phyloP scores from a whole-genome alignment of 345 rosid species.

The Pistacia integerrima region DNA sequence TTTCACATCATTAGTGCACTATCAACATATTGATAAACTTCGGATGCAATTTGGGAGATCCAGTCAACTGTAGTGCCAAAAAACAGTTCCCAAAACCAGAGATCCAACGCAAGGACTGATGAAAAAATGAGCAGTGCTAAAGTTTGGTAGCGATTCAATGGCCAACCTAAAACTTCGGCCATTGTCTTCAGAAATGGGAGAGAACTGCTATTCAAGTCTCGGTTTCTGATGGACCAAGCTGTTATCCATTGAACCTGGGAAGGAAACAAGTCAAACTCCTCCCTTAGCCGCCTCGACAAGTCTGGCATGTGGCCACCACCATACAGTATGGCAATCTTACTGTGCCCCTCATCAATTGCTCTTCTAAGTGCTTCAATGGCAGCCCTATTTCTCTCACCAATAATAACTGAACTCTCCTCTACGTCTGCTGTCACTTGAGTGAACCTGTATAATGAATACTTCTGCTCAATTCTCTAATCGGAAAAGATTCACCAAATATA shows the following conservation, averaged over 20 bases:
- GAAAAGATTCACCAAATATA: neutral
- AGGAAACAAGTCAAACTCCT: constrained; percentile 76
- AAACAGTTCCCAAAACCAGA: constrained; percentile 89
- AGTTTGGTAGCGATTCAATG: constrained; percentile 85
- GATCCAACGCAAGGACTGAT: constrained; percentile 75
- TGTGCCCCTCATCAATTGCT: constrained; percentile 71
- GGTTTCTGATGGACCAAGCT: constrained; percentile 85
- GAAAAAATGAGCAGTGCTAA: constrained; percentile 77
- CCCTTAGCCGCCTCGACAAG: constrained; percentile 72
- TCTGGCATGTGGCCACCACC: constrained; percentile 99
- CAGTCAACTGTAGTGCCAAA: constrained; percentile 57
- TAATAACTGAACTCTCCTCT: constrained; percentile 82
- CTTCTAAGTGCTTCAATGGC: constrained; percentile 66
- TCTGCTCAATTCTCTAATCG: constrained; percentile 4
- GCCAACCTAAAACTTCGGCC: constrained; percentile 84
- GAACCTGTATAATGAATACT: constrained; percentile 49
- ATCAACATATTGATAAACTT: constrained; percentile 43
- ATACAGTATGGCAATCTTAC: constrained; percentile 71
- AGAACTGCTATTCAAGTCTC: constrained; percentile 45
- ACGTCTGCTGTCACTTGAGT: constrained; percentile 69
- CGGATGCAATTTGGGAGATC: constrained; percentile 51
- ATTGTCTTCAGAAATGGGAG: constrained; percentile 63
- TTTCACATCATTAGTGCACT: constrained; percentile 38
- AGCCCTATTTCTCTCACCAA: constrained; percentile 87
- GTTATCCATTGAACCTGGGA: constrained; percentile 76